Evolutionary conservation across 495 filamentous ascomycete species (phyloP), one percentile per base, ranked within the genome.

Genomic region (Entonaema liquescens): DNA sequence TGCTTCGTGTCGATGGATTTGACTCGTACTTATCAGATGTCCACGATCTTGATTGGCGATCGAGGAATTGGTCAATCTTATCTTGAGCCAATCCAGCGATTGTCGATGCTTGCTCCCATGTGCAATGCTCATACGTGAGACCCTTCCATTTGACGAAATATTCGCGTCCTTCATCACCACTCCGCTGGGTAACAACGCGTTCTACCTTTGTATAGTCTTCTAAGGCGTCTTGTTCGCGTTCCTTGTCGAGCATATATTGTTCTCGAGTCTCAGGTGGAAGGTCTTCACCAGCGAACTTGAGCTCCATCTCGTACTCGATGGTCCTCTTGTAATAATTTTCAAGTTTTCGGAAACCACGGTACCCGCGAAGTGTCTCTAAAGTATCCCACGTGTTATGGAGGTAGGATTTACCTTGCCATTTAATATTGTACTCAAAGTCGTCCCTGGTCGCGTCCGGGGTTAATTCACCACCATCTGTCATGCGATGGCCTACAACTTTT

Each of bases 371-470:
- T 50, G 80, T 84, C 57, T 92, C 90, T 23, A 90, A 88, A 0
- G 88, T 88, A 78, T 97, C 93, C 96, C 96, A 98, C 2, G 95
- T 95, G 29, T 94, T 90, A 82, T 99, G 95, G 71, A 93, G 92
- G 78, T 98, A 92, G 23, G 95, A 96, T 79, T 93, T 91, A 67
- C 88, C 91, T 79, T 97, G 93, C 95, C 95, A 99, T 84, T 99
- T 99, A 73, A 99, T 94, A 76, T 90, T 93, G 77, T 93, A 99
- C 65, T 97, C 92, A 68, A 93, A 98, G 72, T 97, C 92, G 59
- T 93, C 87, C 67, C 92, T 91, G 21, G 84, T 86, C 40, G 87
- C 67, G 59, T 89, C 83, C n/a, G 78, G 74, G 21, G 84, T 81
- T 31, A 88, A 79, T 74, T 86, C 87, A 26, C 86, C 83, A 50